Evolutionary conservation across 2,329 filamentous ascomycete genomes (phyloP).

Genomic region (Microsporum audouinii): DNA sequence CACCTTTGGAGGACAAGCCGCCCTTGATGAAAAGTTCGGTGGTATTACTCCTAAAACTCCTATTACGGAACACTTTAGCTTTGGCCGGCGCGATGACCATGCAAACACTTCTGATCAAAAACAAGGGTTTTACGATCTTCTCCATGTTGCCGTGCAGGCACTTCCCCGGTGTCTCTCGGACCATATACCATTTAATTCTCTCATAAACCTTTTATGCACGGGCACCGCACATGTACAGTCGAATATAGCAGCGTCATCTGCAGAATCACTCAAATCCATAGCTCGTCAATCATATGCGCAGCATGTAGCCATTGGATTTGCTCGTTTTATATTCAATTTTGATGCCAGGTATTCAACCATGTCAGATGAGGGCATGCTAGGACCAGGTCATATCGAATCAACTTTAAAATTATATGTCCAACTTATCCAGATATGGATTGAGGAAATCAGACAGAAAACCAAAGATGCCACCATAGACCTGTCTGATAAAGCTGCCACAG

Average conservation of each 20-base stretch:
- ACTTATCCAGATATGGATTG: conserved; percentile 90
- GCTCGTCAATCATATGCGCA: conserved; percentile 87
- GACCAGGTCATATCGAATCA: conserved; percentile 85
- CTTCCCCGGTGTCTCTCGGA: conserved; percentile 85
- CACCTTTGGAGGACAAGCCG: conserved; percentile 90
- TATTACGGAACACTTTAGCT: conserved; percentile 87
- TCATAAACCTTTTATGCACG: conserved; percentile 91
- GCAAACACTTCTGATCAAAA: conserved; percentile 65
- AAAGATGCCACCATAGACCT: conserved; percentile 58
- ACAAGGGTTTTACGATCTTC: conserved; percentile 86
- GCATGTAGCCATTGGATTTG: conserved; percentile 91
- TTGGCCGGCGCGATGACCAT: conserved; percentile 70
- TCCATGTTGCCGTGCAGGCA: conserved; percentile 91
- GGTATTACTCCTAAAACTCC: conserved; percentile 84
- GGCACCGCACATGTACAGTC: conserved; percentile 90
- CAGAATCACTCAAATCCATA: conserved; percentile 87
- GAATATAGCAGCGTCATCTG: conserved; percentile 84
- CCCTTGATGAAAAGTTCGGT: conserved; percentile 87
- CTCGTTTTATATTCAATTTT: conserved; percentile 96
- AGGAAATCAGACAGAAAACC: conserved; percentile 81
- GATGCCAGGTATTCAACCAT: conserved; percentile 96
- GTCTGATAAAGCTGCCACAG: conserved; percentile 50
- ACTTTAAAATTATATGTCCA: conserved; percentile 89
- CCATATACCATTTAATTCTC: conserved; percentile 80
- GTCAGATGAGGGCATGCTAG: conserved; percentile 94